phyloP scores from a whole-genome alignment of 371 early-diverging fungal genomes.

The Mucor velutinosus region DNA sequence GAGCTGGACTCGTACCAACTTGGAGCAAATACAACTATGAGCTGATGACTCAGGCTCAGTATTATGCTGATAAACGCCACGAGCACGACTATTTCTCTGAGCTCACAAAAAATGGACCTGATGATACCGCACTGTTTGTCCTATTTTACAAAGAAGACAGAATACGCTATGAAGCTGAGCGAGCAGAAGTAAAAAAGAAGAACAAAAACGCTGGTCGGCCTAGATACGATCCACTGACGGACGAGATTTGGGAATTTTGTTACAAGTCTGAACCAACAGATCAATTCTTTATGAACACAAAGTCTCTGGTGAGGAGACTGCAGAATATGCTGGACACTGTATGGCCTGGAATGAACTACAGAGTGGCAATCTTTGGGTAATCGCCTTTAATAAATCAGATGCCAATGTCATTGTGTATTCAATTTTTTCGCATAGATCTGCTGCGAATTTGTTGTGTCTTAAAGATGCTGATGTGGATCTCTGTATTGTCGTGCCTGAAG shows the following conservation, averaged over 20 bases:
- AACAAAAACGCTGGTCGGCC: background rate
- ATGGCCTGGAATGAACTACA: slow-evolving; percentile 17
- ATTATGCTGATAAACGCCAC: slow-evolving; percentile 14
- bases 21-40: slow-evolving; percentile 18
- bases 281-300: background rate
- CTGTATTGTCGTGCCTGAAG: slow-evolving; percentile 36
- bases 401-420: background rate
- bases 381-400: background rate
- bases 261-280: background rate
- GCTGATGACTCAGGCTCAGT: background rate
- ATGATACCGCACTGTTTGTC: slow-evolving; percentile 2
- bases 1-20: background rate
- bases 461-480: slow-evolving; percentile 39
- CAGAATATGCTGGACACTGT: slow-evolving; percentile 12
- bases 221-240: background rate
- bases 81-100: slow-evolving; percentile 12
- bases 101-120: background rate
- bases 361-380: slow-evolving; percentile 35
- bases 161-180: slow-evolving; percentile 3
- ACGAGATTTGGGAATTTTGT: slow-evolving; percentile 6
- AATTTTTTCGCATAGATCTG: slow-evolving; percentile 20
- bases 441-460: slow-evolving; percentile 30
- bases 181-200: background rate
- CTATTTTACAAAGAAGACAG: slow-evolving; percentile 12
- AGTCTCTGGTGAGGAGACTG: slow-evolving; percentile 10